Conservation (phyloP, 192 early-diverging fungal genomes). For the Backusella westeae region DNA sequence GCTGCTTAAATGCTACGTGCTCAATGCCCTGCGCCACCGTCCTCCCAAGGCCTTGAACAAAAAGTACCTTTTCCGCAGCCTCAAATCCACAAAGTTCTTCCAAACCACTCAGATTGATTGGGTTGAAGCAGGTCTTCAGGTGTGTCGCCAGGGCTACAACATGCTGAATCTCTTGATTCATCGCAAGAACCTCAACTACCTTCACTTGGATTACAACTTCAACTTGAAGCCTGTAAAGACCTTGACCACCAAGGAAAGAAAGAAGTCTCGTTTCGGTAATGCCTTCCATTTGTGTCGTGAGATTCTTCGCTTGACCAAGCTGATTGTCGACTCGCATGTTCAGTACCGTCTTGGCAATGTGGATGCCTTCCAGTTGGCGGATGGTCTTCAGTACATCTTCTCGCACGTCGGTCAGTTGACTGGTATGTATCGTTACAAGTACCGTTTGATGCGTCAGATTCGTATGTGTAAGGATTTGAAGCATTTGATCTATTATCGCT, state of each 20-base stretch:
- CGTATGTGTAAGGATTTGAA: constrained; percentile 69
- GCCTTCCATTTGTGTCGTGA: constrained; percentile 96
- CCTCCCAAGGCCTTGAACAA: constrained; percentile 88
- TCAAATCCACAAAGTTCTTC: constrained; percentile 98
- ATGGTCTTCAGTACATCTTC: constrained; percentile 98
- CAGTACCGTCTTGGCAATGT: constrained; percentile 98
- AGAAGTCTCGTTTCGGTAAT: constrained; percentile 98
- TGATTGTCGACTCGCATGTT: constrained; percentile 96
- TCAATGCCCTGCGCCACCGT: constrained; percentile 87
- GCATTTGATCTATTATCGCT: constrained; percentile 58
- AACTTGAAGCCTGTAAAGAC: constrained; percentile 99
- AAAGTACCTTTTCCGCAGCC: constrained; percentile 93
- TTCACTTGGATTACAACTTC: constrained; percentile 99
- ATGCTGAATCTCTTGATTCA: constrained; percentile 99
- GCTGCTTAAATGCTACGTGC: constrained; percentile 92
- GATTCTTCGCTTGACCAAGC: constrained; percentile 94
- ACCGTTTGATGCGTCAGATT: constrained; percentile 95
- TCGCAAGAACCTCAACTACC: constrained; percentile 96
- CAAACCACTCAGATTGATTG: constrained; percentile 98
- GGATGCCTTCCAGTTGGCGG: constrained; percentile 98
- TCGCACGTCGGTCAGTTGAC: constrained; percentile 98
- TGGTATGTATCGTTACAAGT: constrained; percentile 99
- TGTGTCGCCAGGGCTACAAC: constrained; percentile 98
- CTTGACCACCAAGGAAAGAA: constrained; percentile 98
- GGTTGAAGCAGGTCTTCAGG: constrained; percentile 99